These are phyloP conservation scores for Leptographium lundbergii DNA, from an alignment of 2,329 filamentous ascomycete species.

Conservation along the genomic window DNA sequence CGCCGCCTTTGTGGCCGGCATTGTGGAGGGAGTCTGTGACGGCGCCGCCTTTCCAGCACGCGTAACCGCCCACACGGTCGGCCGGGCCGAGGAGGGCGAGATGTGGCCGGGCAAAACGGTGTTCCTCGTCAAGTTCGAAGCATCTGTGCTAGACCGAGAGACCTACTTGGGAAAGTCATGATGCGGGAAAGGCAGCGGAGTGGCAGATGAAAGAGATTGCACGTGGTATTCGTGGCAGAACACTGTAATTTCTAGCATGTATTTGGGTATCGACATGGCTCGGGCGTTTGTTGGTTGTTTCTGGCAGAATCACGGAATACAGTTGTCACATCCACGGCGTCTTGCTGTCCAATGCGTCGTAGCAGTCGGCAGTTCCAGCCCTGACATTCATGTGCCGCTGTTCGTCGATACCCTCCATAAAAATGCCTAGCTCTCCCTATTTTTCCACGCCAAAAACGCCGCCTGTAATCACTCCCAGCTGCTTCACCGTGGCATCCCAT, in stretches of 20 bases:
- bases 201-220: not conserved
- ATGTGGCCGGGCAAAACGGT: constrained; percentile 97
- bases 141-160: constrained; percentile 87
- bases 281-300: not conserved
- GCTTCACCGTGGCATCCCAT: constrained; percentile 3
- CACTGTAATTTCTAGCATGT: not conserved
- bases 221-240: not conserved
- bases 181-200: not conserved
- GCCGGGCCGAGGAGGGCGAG: constrained; percentile 47
- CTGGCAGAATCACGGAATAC: not conserved
- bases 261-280: not conserved
- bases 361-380: not conserved
- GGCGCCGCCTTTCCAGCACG: constrained; percentile 79
- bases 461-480: not conserved
- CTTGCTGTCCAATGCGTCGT: not conserved
- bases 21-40: constrained; percentile 92
- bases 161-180: constrained; percentile 54
- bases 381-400: not conserved
- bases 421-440: not conserved
- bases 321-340: not conserved
- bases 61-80: constrained; percentile 78
- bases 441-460: not conserved
- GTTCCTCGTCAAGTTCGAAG: constrained; percentile 83
- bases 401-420: not conserved
- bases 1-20: constrained; percentile 86